Conservation (phyloP, 305 asterid species). For the Fraxinus latifolia region DNA sequence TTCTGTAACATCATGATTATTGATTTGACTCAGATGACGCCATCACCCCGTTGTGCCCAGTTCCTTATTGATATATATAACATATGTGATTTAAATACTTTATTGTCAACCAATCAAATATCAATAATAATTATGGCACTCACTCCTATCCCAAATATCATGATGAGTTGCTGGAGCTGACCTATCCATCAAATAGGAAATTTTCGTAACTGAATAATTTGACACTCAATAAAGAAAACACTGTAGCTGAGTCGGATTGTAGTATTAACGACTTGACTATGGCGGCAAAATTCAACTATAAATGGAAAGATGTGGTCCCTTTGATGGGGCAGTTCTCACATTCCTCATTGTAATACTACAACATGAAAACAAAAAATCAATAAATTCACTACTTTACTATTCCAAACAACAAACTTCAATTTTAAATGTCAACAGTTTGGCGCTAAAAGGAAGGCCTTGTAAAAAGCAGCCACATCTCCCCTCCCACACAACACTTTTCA, state of each 20-base stretch:
- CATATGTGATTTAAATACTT: not conserved
- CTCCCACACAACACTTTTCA: no score
- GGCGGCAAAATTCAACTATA: not conserved
- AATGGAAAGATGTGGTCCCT: not conserved
- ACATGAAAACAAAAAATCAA: not conserved
- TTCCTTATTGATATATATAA: no score
- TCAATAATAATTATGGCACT: no score
- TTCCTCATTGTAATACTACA: not conserved
- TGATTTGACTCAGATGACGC: not conserved
- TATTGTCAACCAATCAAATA: no score
- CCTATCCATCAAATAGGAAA: no score
- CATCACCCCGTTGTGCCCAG: not conserved
- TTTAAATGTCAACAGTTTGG: no score
- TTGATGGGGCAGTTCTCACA: not conserved
- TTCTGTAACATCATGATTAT: not conserved
- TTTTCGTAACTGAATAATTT: no score
- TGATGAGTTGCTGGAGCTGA: no score
- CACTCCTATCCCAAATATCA: no score
- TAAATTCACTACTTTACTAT: not conserved
- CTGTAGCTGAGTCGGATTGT: not conserved
- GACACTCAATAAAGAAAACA: not conserved
- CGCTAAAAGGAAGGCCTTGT: not conserved
- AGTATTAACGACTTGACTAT: no score
- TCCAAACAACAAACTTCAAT: not conserved
- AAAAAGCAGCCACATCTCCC: not conserved